Conservation (phyloP, 2,329 filamentous ascomycete species). For the Phoma sp. region DNA sequence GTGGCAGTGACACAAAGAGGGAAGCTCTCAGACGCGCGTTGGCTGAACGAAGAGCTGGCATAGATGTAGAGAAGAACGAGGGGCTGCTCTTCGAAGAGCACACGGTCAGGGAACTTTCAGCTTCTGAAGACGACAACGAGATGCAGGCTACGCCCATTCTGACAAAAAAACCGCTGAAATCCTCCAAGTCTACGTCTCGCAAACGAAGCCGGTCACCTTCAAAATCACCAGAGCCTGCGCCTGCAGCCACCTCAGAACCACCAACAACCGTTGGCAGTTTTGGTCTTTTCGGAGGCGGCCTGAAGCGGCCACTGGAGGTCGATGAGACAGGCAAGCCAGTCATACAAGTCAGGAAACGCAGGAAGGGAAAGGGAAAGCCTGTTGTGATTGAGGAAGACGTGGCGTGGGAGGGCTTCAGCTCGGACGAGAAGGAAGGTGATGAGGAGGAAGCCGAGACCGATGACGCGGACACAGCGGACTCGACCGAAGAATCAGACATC, state of each 20-base stretch:
- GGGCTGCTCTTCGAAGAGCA: constrained; percentile 61
- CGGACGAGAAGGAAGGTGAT: constrained; percentile 45
- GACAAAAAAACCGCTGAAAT: not conserved
- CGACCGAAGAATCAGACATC: constrained; percentile 11
- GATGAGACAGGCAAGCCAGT: constrained; percentile 82
- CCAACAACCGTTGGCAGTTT: constrained; percentile 12
- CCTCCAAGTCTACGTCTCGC: not conserved
- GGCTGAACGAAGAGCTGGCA: constrained; percentile 69
- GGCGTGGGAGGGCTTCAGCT: constrained; percentile 70
- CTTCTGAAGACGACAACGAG: constrained; percentile 38
- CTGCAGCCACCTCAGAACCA: not conserved
- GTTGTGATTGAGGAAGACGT: constrained; percentile 52
- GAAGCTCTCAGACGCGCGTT: constrained; percentile 71
- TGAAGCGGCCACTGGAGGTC: constrained; percentile 85
- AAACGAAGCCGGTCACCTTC: constrained; percentile 31
- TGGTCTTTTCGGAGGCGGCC: constrained; percentile 70
- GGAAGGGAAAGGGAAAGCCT: constrained; percentile 57
- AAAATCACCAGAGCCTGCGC: constrained; percentile 13
- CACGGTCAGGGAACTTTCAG: constrained; percentile 27
- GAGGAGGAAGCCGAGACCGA: constrained; percentile 35
- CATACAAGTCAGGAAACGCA: constrained; percentile 81
- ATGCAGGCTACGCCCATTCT: not conserved
- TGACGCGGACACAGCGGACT: not conserved
- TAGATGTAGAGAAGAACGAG: constrained; percentile 63
- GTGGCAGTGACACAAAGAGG: constrained; percentile 70